Evolutionary conservation across 495 filamentous ascomycete genomes (phyloP).

Genomic region (Amniculicola lignicola): DNA sequence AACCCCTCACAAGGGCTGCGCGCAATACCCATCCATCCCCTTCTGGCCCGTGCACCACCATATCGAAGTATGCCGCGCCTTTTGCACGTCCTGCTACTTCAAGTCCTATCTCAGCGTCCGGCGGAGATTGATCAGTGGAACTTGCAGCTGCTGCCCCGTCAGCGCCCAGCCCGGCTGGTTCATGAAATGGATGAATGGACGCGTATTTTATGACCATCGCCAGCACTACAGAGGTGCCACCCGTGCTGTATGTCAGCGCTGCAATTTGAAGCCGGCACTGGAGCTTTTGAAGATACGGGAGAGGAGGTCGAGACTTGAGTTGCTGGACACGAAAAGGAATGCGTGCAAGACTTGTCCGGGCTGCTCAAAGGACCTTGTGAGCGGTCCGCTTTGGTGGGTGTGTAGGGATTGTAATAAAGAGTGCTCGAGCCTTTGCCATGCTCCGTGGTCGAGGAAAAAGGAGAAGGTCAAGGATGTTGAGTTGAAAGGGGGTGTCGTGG

Average conservation of each 20-base stretch:
- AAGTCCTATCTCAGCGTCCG: neutral
- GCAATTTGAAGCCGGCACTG: neutral
- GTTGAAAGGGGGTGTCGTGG: neutral
- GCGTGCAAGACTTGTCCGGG: neutral
- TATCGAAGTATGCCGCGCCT: slow-evolving; percentile 20
- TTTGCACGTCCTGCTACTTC: slow-evolving; percentile 28
- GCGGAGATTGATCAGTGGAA: neutral
- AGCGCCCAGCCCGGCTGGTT: neutral
- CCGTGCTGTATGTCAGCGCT: slow-evolving; percentile 8
- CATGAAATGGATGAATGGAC: neutral
- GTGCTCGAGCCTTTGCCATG: slow-evolving; percentile 23
- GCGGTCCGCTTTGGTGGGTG: slow-evolving; percentile 31
- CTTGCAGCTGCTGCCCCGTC: slow-evolving; percentile 15
- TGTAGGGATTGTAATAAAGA: slow-evolving; percentile 21
- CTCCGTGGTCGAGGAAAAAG: slow-evolving; percentile 22
- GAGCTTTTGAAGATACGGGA: slow-evolving; percentile 10
- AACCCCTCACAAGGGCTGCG: slow-evolving; percentile 9
- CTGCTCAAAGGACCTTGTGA: slow-evolving; percentile 6
- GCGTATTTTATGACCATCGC: neutral
- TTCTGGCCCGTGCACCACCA: slow-evolving; percentile 8
- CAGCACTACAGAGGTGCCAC: neutral
- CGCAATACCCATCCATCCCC: neutral
- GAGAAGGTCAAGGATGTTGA: neutral
- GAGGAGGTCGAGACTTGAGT: slow-evolving; percentile 14
- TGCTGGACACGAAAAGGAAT: slow-evolving; percentile 9